Base-by-base conservation (phyloP, 2,329 filamentous ascomycete genomes). In the Apiospora arundinis region DNA sequence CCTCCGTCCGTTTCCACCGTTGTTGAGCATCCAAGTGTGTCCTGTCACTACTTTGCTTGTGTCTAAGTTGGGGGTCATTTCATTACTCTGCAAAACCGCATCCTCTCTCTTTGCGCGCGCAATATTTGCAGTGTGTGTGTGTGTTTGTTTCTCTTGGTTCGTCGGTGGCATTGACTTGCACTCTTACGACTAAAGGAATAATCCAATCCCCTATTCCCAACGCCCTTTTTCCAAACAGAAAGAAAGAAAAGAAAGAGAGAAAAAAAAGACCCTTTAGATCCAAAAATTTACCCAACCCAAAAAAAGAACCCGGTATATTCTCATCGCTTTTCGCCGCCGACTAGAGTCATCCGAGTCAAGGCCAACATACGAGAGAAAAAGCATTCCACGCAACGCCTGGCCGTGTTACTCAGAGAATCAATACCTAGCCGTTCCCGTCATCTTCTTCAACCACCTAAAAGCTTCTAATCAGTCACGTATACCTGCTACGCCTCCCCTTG, bases 81-180 rank as follows among this genome's bases (percentile, higher is more conserved):
- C 69, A 37, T 56, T 32, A 71, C 74, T 56, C 65, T 46, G 44
- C 65, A 28, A 60, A 60, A 32, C 40, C 25, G 40, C 65, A 67
- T 44, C 45, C 42, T 28, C 65, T 45, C 70, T 69, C 67, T 66
- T 56, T 72, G 71, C 56, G 67, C 72, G 70, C 74, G 66, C 71
- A 72, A 72, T 70, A 67, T n/a, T 71, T 49, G 70, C 70, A 73
- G 46, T 69, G 46, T 56, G 46, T 42, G 68, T 77, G 46, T 69
- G 46, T 56, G 46, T 42, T 69, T 77, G 71, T 71, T 71, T 71
- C 72, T 72, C 72, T 74, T 74, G 74, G 76, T 76, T 77, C 79
- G 80, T 81, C 83, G 83, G 84, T 83, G 84, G 82, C 85, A 86
- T 86, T 86, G 79, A 84, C 82, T 86, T 86, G 85, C 82, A 82